phyloP scores from a whole-genome alignment of 108 stramenopile genomes.

The Cyclotella sp. region DNA sequence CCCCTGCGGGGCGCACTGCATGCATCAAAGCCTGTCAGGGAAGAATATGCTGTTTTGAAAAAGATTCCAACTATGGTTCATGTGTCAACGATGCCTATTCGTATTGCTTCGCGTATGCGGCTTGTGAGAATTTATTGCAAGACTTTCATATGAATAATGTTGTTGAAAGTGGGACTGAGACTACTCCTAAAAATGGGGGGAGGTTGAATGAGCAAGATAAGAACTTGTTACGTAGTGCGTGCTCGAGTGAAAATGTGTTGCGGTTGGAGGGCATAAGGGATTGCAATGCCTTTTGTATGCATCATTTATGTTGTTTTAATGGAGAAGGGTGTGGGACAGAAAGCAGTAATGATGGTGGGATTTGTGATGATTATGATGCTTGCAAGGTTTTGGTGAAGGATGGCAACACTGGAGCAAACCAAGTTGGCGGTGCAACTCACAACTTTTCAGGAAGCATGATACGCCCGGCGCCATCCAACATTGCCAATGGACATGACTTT shows the following conservation, averaged over 20 bases:
- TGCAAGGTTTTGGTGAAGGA: slow-evolving; percentile 31
- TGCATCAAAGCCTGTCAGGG: slow-evolving; percentile 33
- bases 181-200: not conserved
- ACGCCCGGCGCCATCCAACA: not conserved
- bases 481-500: slow-evolving; percentile 13
- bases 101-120: slow-evolving; percentile 43
- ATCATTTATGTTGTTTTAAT: slow-evolving; percentile 48
- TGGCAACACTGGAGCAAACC: not conserved
- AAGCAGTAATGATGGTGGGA: not conserved
- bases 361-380: slow-evolving; percentile 29
- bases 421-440: slow-evolving; percentile 1
- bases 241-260: slow-evolving; percentile 22
- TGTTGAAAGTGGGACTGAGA: not conserved
- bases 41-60: slow-evolving; percentile 42
- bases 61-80: slow-evolving; percentile 25
- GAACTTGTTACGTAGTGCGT: slow-evolving; percentile 18
- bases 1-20: not conserved
- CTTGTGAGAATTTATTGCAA: slow-evolving; percentile 34
- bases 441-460: not conserved
- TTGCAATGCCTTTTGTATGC: slow-evolving; percentile 45
- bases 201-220: slow-evolving; percentile 22
- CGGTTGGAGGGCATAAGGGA: slow-evolving; percentile 38
- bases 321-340: slow-evolving; percentile 14
- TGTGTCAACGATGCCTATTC: slow-evolving; percentile 23
- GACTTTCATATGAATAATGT: slow-evolving; percentile 37